These are phyloP conservation scores for Capsella bursapastoris DNA, from an alignment of 345 rosid genomes.

Conservation along the genomic window DNA sequence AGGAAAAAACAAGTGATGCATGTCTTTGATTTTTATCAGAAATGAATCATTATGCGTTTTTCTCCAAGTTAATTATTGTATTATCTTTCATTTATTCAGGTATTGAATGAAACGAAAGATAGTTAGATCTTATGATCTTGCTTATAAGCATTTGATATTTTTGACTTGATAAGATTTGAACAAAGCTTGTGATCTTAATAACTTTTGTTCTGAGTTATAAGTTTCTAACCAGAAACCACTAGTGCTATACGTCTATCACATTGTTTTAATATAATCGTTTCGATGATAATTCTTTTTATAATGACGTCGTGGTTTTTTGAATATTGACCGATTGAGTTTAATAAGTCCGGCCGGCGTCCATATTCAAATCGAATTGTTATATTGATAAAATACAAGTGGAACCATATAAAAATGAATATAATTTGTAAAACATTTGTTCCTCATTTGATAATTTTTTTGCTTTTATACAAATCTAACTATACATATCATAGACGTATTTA, in stretches of 20 bases:
- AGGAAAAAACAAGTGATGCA: neutral
- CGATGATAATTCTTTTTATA: neutral
- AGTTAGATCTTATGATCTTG: neutral
- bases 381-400: constrained; percentile 15
- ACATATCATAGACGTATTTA: neutral
- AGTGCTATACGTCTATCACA: neutral
- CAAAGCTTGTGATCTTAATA: neutral
- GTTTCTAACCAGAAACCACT: neutral
- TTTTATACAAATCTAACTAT: neutral
- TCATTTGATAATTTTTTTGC: neutral
- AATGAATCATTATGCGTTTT: neutral
- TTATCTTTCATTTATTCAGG: neutral
- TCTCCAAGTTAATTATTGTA: neutral
- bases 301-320: constrained; percentile 18
- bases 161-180: too few species aligned
- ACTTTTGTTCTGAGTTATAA: neutral
- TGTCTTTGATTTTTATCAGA: neutral
- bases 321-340: constrained; percentile 31
- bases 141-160: neutral
- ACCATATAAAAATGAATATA: neutral
- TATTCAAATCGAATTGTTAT: constrained; percentile 25
- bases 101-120: neutral
- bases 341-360: constrained; percentile 30
- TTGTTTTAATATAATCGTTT: neutral
- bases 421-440: neutral